Base-by-base conservation (phyloP, 306 rosid species). In the Cicer cuneatum region DNA sequence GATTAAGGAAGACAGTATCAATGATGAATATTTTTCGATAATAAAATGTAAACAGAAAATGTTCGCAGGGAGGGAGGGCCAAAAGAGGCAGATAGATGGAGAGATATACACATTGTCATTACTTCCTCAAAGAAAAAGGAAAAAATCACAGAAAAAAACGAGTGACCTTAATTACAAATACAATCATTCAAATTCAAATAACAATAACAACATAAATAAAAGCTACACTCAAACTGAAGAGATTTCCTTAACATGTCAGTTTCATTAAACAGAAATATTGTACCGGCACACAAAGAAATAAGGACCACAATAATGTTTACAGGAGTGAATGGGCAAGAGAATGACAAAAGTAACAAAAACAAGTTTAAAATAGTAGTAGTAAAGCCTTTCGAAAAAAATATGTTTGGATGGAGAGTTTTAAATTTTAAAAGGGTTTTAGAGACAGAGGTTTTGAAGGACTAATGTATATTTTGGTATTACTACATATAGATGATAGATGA, bases 1-100 rank as follows among this genome's bases (percentile, higher is more conserved):
- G 85, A 21, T 75, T 53, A 82, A 79, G 66, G 64, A 71, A 52
- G 8, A 60, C 39, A 35, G 42, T 15, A 29, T 56, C 49, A 65
- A 15, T 11, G 2, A 18, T 24, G 41, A 60, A 46, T 57, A 39
- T 33, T 19, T 18, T 43, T 42, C 10, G 52, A 13, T 41, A 72
- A 15, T 58, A 72, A 71, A 61, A 41, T 38, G 69, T 3, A 15
- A 62, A 35, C 37, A 37, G 43, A 61, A 59, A 47, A 39, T 21
- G 54, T 16, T 19, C 37, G 10, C 21, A 41, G 71, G 58, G 39
- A 70, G 11, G 46, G 43, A 33, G 13, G 35, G 42, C 59, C 11
- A 46, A 18, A 45, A 49, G 71, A 65, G 45, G 52, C 18, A 53
- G 35, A 43, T 16, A 8, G 24, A 29, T 60, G 69, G 24, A 79